Base-by-base conservation (phyloP, 345 rosid genomes). In the Carallia brachiata region DNA sequence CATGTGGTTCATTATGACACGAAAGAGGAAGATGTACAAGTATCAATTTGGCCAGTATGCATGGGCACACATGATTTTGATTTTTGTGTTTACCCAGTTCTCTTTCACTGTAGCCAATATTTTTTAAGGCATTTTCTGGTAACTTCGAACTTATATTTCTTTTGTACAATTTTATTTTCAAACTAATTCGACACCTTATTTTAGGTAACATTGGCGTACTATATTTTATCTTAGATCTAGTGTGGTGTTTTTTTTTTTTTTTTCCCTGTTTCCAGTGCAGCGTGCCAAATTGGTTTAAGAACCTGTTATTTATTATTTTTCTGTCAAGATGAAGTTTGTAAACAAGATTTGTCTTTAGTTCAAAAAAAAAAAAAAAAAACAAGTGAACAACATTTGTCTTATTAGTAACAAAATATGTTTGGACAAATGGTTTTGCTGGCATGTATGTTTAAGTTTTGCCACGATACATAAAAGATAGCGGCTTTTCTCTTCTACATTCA, bases 41-140 rank as follows among this genome's bases (percentile, higher is more conserved):
- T 94, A 94, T 90, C 98, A 94, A 82, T 94, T 94, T 87, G 87
- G 97, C 78, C 98, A 94, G 75, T 91, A 87, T 72, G 97, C 98
- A 54, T 94, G 98, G 98, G 23, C 23, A 23, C 98, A 94, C 70
- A 94, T 94, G 98, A 94, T 94, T 78, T 82, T 94, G 69, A 90
- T 91, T 12, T 95, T 94, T 78, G 96, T 94, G 75, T 94, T 94
- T 76, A 81, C 92, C 1, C 98, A 91, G 70, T 94, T 96, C 15
- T 85, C 98, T 27, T 94, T 94, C 83, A 91, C 96, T 7, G 98
- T 94, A 48, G 97, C 97, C 83, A 94, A 84, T 85, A 94, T 91
- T 62, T 94, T 94, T 70, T 97, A 94, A 85, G 98, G 98, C 64
- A 94, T 94, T 61, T 90, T 90, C 87, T 94, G 98, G 98, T 94